phyloP scores from a whole-genome alignment of 2,329 filamentous ascomycete genomes.

The Gaeumannomyces tritici region DNA sequence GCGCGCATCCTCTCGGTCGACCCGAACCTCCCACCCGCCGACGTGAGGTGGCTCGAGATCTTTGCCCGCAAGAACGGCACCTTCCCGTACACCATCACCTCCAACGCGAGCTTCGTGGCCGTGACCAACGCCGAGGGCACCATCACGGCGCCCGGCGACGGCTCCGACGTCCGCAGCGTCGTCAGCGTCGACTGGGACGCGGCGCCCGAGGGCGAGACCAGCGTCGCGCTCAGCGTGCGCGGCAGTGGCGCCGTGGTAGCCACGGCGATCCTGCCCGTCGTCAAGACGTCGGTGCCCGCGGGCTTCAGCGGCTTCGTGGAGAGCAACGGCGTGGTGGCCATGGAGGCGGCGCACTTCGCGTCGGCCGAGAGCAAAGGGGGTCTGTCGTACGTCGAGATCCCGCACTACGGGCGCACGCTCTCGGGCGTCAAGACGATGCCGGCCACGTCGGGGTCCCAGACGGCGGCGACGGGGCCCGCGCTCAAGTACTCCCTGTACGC shows the following conservation, averaged over 20 bases:
- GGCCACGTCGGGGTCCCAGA: slow-evolving; percentile 12
- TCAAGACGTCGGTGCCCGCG: slow-evolving; percentile 17
- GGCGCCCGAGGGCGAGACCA: slow-evolving; percentile 23
- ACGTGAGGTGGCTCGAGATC: slow-evolving; percentile 34
- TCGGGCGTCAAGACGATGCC: slow-evolving; percentile 17
- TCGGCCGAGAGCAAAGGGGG: slow-evolving; percentile 8
- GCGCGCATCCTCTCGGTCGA: background rate
- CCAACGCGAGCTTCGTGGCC: slow-evolving; percentile 25
- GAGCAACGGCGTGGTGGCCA: slow-evolving; percentile 15
- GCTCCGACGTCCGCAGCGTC: slow-evolving; percentile 24
- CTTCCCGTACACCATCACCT: slow-evolving; percentile 26
- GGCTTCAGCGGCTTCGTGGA: slow-evolving; percentile 19
- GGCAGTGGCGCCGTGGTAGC: slow-evolving; percentile 18
- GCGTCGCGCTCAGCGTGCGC: slow-evolving; percentile 21
- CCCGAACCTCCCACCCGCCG: slow-evolving; percentile 19
- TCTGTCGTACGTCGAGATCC: slow-evolving; percentile 13
- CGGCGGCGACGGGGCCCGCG: slow-evolving; percentile 10
- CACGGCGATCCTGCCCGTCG: slow-evolving; percentile 29
- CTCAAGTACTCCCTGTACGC: slow-evolving; percentile 17
- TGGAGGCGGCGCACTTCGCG: slow-evolving; percentile 17
- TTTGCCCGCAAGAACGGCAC: slow-evolving; percentile 30
- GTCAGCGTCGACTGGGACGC: slow-evolving; percentile 31
- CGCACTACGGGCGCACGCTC: slow-evolving; percentile 20
- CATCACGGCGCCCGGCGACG: slow-evolving; percentile 12
- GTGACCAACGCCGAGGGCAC: slow-evolving; percentile 23